phyloP scores from a whole-genome alignment of 306 rosid genomes.

The Rosa lucieae region DNA sequence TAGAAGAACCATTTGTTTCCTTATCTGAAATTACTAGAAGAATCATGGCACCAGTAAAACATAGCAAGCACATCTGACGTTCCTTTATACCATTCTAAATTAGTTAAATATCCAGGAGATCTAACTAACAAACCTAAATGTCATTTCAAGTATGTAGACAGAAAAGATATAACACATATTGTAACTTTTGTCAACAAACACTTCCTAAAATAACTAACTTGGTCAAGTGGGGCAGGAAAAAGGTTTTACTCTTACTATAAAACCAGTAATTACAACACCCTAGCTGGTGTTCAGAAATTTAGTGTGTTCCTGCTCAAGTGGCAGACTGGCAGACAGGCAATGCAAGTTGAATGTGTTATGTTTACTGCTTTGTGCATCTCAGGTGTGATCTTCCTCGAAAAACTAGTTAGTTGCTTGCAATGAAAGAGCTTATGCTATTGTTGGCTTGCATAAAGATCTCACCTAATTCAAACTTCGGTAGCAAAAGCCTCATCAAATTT shows the following conservation, averaged over 20 bases:
- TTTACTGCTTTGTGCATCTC: not conserved
- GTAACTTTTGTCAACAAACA: no score
- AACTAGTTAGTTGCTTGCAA: not conserved
- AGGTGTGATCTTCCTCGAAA: not conserved
- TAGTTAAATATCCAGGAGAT: not conserved
- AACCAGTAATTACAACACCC: not conserved
- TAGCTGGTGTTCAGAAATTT: not conserved
- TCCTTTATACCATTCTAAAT: not conserved
- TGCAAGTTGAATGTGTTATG: not conserved
- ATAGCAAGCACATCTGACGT: not conserved
- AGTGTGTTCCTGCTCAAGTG: not conserved
- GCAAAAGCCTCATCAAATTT: not conserved
- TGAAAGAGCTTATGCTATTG: not conserved
- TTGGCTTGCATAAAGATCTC: conserved; percentile 7
- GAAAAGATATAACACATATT: no score
- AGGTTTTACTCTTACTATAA: not conserved
- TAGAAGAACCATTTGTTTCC: not conserved
- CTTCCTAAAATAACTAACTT: no score
- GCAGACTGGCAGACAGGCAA: not conserved
- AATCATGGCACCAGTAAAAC: not conserved
- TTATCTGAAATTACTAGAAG: not conserved
- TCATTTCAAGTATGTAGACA: not conserved
- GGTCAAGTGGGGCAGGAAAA: no score
- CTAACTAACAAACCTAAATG: not conserved
- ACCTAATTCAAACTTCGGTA: not conserved